Conservation (phyloP, 768 basidiomycete genomes). For the Tephrocybe sp. region DNA sequence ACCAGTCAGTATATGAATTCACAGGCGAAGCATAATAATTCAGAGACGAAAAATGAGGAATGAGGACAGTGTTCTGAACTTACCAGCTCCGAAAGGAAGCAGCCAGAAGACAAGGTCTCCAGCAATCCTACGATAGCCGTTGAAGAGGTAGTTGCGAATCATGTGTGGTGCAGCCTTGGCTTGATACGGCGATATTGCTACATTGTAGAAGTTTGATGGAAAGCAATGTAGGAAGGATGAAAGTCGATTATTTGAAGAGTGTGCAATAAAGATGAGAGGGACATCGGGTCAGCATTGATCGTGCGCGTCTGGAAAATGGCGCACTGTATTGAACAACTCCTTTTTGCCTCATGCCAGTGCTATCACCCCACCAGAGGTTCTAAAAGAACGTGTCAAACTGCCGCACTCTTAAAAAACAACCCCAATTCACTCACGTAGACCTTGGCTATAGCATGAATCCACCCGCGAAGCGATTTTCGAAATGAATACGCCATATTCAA, state of each 20-base stretch:
- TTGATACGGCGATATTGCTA: slow-evolving; percentile 83
- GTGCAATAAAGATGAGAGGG: no score
- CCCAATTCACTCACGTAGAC: slow-evolving; percentile 66
- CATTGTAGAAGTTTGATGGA: slow-evolving; percentile 28
- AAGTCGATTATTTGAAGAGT: no score
- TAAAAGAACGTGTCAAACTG: slow-evolving; percentile 28
- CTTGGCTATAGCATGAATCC: slow-evolving; percentile 51
- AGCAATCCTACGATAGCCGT: slow-evolving; percentile 77
- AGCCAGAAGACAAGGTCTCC: slow-evolving; percentile 76
- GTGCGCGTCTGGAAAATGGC: slow-evolving; percentile 28
- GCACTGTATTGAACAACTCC: slow-evolving; percentile 81
- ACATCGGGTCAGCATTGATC: neutral
- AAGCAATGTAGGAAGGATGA: no score
- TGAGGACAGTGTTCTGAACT: slow-evolving; percentile 27
- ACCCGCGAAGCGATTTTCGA: neutral
- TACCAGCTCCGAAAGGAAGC: slow-evolving; percentile 75
- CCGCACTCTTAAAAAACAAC: neutral
- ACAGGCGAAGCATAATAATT: neutral
- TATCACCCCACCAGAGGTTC: slow-evolving; percentile 92
- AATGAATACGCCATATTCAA: neutral
- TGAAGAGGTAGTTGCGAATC: slow-evolving; percentile 77
- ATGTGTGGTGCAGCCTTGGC: slow-evolving; percentile 70
- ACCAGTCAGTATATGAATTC: neutral
- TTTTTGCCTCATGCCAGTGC: slow-evolving; percentile 58
- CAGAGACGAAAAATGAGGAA: neutral